phyloP scores from a whole-genome alignment of 805 yeast genomes.

The Candida krabiensis region DNA sequence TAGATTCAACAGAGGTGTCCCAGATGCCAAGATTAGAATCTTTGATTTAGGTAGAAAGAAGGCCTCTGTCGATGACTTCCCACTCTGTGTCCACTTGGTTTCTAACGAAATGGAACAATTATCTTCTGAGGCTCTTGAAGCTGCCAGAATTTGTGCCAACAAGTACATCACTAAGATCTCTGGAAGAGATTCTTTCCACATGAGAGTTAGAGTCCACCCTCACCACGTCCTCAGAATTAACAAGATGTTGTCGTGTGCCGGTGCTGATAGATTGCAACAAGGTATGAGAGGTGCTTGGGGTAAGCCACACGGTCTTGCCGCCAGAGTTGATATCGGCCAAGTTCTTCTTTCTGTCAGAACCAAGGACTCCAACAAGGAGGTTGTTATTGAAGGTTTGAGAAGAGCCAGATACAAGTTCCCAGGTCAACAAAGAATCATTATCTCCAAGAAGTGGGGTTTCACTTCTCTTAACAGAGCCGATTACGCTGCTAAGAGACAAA shows the following conservation, averaged over 20 bases:
- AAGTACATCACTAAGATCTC: conserved; percentile 96
- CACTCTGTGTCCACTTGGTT: conserved; percentile 98
- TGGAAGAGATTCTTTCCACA: conserved; percentile 99
- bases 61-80: conserved; percentile 99
- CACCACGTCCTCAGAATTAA: conserved; percentile 99
- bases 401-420: conserved; percentile 99
- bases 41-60: conserved; percentile 99
- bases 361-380: conserved; percentile 96
- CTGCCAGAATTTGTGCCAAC: conserved; percentile 99
- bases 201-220: conserved; percentile 99
- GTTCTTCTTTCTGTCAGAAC: conserved; percentile 97
- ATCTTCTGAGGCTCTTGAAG: conserved; percentile 99
- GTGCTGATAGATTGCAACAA: conserved; percentile 99
- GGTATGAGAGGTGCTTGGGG: conserved; percentile 99
- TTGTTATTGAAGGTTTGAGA: conserved; percentile 98
- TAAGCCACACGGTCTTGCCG: conserved; percentile 99
- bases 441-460: conserved; percentile 99
- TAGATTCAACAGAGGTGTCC: conserved; percentile 99
- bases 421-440: conserved; percentile 99
- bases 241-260: conserved; percentile 99
- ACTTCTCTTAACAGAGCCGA: conserved; percentile 98
- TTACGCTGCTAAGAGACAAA: conserved; percentile 89
- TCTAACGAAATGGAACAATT: conserved; percentile 99
- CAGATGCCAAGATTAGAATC: conserved; percentile 99
- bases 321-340: conserved; percentile 99